Evolutionary conservation across 1,139 yeast genomes (phyloP).

Genomic region (Hemisphaericaspora lyxosophila): DNA sequence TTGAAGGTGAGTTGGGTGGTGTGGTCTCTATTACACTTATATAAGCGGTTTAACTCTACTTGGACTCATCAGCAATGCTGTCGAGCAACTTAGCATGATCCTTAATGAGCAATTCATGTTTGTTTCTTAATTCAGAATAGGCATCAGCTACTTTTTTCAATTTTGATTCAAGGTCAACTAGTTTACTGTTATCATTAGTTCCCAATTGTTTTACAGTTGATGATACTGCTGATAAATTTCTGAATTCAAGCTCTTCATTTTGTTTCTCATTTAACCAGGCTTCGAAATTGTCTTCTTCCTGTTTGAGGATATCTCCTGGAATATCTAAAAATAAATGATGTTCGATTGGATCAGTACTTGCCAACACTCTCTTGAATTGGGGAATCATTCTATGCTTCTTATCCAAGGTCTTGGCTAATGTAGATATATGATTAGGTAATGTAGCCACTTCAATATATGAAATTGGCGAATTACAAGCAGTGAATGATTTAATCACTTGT

Average conservation of each 20-base stretch:
- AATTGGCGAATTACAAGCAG: conserved; percentile 48
- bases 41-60: neutral
- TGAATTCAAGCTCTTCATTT: conserved; percentile 52
- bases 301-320: conserved; percentile 16
- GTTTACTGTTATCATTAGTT: conserved; percentile 8
- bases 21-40: too few species aligned
- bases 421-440: conserved; percentile 14
- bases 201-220: conserved; percentile 31
- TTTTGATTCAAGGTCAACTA: conserved; percentile 41
- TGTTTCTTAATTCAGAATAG: conserved; percentile 55
- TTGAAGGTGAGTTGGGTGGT: too few species aligned
- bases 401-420: conserved; percentile 21
- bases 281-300: conserved; percentile 22
- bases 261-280: conserved; percentile 49
- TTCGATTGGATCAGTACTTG: conserved; percentile 39
- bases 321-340: conserved; percentile 56
- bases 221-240: conserved; percentile 36
- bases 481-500: conserved; percentile 69
- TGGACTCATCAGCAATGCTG: neutral
- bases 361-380: conserved; percentile 58
- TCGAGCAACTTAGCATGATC: conserved; percentile 47
- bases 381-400: conserved; percentile 50
- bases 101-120: conserved; percentile 59
- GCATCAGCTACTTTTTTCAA: conserved; percentile 54
- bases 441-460: conserved; percentile 24